Evolutionary conservation across 1,284 basidiomycete species (phyloP).

Genomic region (Apiotrichum mycotoxinovorans): DNA sequence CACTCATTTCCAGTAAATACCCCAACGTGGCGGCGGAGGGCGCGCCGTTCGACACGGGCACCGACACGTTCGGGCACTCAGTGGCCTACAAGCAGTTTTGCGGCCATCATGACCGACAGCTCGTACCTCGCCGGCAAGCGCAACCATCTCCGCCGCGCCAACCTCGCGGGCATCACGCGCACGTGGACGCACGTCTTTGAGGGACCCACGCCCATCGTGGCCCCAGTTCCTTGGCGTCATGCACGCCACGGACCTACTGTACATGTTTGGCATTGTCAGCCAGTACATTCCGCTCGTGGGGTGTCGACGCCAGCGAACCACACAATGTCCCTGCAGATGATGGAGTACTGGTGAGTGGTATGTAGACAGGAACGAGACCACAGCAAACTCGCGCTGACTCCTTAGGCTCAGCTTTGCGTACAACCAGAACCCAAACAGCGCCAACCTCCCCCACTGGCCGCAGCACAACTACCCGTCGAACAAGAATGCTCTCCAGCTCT

Average conservation of each 20-base stretch:
- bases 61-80: slow-evolving; percentile 36
- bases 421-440: slow-evolving; percentile 39
- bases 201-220: slow-evolving; percentile 4
- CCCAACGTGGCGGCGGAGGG: slow-evolving; percentile 29
- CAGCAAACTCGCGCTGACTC: no score
- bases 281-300: neutral
- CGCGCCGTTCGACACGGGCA: slow-evolving; percentile 43
- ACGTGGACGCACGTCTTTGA: slow-evolving; percentile 42
- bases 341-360: slow-evolving; percentile 29
- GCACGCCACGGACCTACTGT: slow-evolving; percentile 33
- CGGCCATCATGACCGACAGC: slow-evolving; percentile 35
- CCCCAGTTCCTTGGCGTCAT: neutral
- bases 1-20: slow-evolving; percentile 16
- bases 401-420: slow-evolving; percentile 44
- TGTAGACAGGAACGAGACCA: no score
- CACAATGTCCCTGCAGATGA: slow-evolving; percentile 15
- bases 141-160: slow-evolving; percentile 31
- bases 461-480: slow-evolving; percentile 21
- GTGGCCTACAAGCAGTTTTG: slow-evolving; percentile 28
- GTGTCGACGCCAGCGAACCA: neutral
- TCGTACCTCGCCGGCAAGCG: slow-evolving; percentile 35
- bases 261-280: slow-evolving; percentile 25
- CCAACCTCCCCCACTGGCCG: slow-evolving; percentile 29
- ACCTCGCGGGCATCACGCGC: slow-evolving; percentile 22
- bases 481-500: slow-evolving; percentile 35